Conservation (phyloP, 306 rosid species). For the Dryas alaskensis region DNA sequence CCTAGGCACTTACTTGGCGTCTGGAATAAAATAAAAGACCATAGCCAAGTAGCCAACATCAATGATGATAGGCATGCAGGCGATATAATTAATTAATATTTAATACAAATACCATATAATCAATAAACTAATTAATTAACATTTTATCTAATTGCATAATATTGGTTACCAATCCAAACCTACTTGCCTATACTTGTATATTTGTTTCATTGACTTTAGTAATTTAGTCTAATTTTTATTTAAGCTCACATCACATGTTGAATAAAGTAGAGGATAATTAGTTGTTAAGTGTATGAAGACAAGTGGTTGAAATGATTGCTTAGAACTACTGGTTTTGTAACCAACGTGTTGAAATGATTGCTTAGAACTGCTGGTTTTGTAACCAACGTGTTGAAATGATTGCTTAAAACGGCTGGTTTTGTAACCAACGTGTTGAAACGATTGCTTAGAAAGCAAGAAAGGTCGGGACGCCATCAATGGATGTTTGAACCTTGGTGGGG, state of each 20-base stretch:
- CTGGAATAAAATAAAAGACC: background rate
- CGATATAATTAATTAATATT: background rate
- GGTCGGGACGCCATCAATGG: background rate
- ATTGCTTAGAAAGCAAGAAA: constrained; percentile 3
- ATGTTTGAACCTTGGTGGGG: constrained; percentile 1
- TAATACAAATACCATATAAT: background rate
- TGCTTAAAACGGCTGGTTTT: background rate
- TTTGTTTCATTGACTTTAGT: background rate
- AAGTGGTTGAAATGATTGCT: background rate
- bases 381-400: constrained; percentile 4
- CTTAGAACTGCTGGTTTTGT: background rate
- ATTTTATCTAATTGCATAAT: background rate
- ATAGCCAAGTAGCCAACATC: background rate
- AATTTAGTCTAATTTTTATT: background rate
- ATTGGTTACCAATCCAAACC: constrained; percentile 17
- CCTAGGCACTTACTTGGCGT: background rate
- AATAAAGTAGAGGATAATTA: no score
- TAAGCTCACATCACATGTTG: background rate
- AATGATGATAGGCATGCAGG: constrained; percentile 22
- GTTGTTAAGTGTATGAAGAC: no score
- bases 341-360: constrained; percentile 1
- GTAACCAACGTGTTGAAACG: background rate
- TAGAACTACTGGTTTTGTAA: background rate
- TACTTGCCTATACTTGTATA: background rate
- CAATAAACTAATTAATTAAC: background rate